Evolutionary conservation across 2,329 filamentous ascomycete species (phyloP).

Genomic region (Fusarium sp.): DNA sequence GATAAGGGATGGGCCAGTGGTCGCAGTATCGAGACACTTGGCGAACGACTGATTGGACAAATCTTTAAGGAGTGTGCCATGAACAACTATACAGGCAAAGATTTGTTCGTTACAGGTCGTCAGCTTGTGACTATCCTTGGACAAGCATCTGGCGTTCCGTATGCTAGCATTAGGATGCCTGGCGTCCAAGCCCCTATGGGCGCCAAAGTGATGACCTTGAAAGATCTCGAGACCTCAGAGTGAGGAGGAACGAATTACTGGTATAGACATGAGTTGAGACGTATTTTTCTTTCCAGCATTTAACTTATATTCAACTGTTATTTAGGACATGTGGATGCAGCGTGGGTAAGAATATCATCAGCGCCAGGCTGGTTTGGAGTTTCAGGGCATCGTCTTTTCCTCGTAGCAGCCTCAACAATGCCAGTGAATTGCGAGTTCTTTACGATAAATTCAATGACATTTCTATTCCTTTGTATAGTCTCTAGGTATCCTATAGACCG

Average conservation of each 20-base stretch:
- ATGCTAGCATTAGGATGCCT: conserved; percentile 40
- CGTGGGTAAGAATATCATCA: conserved; percentile 27
- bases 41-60: conserved; percentile 61
- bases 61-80: conserved; percentile 53
- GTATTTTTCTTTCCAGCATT: background rate
- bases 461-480: background rate
- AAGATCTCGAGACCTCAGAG: conserved; percentile 49
- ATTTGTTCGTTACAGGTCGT: conserved; percentile 46
- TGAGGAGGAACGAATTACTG: conserved; percentile 21
- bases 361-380: conserved; percentile 37
- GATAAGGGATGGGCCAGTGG: conserved; percentile 70
- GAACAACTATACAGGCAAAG: conserved; percentile 47
- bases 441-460: conserved; percentile 30
- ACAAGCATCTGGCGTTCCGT: conserved; percentile 45
- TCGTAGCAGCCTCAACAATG: conserved; percentile 9
- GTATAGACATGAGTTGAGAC: background rate
- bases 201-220: conserved; percentile 50
- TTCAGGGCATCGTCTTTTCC: conserved; percentile 25
- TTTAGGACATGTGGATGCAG: conserved; percentile 11
- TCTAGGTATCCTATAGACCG: background rate
- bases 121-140: conserved; percentile 48
- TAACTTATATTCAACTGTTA: background rate
- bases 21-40: conserved; percentile 69
- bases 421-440: conserved; percentile 15
- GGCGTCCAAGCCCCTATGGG: conserved; percentile 48